Percentiles rank a stretch among this genome's conserved stretches.
Evolutionary conservation across 805 yeast species (phyloP).

Genomic region (Trichomonascus vanleenenianus): DNA sequence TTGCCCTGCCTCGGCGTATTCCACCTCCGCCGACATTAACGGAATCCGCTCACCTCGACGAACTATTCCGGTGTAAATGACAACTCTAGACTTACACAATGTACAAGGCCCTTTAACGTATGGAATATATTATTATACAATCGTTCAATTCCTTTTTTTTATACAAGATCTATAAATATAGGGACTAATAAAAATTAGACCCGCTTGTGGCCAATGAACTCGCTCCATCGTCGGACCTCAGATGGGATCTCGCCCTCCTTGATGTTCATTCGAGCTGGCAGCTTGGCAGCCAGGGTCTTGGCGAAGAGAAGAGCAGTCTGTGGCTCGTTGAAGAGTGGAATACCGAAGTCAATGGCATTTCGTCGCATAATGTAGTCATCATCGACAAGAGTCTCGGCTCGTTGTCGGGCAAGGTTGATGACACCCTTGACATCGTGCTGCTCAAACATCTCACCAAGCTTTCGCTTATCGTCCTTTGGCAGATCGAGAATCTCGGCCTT

Average conservation of each 20-base stretch:
- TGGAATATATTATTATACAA: no score
- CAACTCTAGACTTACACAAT: no score
- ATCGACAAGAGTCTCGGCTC: slow-evolving; percentile 80
- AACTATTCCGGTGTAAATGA: no score
- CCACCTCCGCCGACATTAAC: no score
- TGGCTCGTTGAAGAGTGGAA: slow-evolving; percentile 95
- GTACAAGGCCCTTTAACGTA: no score
- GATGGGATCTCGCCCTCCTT: slow-evolving; percentile 51
- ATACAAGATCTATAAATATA: no score
- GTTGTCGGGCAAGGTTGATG: slow-evolving; percentile 81
- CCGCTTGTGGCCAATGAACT: slow-evolving; percentile 89
- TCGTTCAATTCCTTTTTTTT: no score
- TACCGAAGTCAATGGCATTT: slow-evolving; percentile 96
- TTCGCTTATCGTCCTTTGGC: slow-evolving; percentile 90
- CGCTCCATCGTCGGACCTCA: slow-evolving; percentile 96
- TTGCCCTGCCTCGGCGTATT: no score
- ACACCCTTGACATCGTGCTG: slow-evolving; percentile 78
- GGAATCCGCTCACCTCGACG: no score
- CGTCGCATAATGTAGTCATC: slow-evolving; percentile 97
- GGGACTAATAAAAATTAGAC: slow-evolving; percentile 32
- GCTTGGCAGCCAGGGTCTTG: slow-evolving; percentile 64
- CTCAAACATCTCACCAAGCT: slow-evolving; percentile 88
- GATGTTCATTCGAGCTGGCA: slow-evolving; percentile 48
- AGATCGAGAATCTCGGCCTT: slow-evolving; percentile 67
- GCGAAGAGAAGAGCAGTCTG: slow-evolving; percentile 86